phyloP scores from a whole-genome alignment of 1,139 yeast genomes.

The Yamadazyma conglobata region DNA sequence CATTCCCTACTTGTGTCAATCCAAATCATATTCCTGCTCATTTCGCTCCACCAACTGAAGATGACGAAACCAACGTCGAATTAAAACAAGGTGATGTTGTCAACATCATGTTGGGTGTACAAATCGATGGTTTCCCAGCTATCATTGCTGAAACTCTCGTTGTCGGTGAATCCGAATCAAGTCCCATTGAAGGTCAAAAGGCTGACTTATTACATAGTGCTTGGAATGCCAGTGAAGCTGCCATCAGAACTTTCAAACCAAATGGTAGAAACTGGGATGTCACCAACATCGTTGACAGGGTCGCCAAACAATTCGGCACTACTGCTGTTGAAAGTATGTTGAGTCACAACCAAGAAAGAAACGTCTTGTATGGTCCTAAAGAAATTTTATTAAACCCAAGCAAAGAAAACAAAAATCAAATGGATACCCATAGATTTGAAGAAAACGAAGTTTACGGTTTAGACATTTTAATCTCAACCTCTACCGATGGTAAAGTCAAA shows the following conservation, averaged over 20 bases:
- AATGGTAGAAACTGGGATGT: constrained; percentile 77
- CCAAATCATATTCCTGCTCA: constrained; percentile 76
- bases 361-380: constrained; percentile 71
- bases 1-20: constrained; percentile 75
- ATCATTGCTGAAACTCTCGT: constrained; percentile 68
- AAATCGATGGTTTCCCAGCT: constrained; percentile 74
- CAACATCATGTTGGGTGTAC: constrained; percentile 73
- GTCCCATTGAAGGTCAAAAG: constrained; percentile 51
- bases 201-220: constrained; percentile 75
- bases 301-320: constrained; percentile 59
- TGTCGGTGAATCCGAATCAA: constrained; percentile 44
- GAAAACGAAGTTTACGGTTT: constrained; percentile 79
- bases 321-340: constrained; percentile 76
- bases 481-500: constrained; percentile 67
- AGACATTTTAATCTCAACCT: constrained; percentile 66
- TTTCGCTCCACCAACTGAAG: constrained; percentile 59
- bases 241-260: constrained; percentile 64
- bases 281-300: constrained; percentile 62
- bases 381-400: constrained; percentile 75
- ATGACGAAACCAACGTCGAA: constrained; percentile 54
- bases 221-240: constrained; percentile 78
- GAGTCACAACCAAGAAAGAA: constrained; percentile 67
- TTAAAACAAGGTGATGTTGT: constrained; percentile 70
- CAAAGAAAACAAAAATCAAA: constrained; percentile 61
- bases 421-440: constrained; percentile 64